These are phyloP conservation scores for Lindgomyces ingoldianus DNA, from an alignment of 495 filamentous ascomycete species.

Conservation along the genomic window DNA sequence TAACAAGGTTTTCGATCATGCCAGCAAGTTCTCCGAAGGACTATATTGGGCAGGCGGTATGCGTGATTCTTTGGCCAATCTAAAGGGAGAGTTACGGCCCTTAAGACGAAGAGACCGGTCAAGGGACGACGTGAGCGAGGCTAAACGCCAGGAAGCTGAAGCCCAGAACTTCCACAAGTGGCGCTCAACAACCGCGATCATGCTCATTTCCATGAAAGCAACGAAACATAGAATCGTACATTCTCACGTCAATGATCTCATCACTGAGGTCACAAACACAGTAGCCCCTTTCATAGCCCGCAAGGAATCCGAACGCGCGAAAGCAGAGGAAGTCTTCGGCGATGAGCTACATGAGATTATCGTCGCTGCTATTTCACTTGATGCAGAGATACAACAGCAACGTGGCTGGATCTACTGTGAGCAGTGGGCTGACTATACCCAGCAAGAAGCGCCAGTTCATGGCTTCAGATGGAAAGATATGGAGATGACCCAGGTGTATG, in stretches of 20 bases:
- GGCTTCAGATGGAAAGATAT: background rate
- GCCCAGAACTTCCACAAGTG: background rate
- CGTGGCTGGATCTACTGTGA: slow-evolving; percentile 4
- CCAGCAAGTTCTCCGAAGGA: background rate
- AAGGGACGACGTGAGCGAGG: background rate
- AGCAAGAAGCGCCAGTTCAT: background rate
- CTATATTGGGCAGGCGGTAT: background rate
- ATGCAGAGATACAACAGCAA: slow-evolving; percentile 8
- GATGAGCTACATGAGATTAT: background rate
- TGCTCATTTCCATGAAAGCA: background rate
- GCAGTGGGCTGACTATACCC: background rate
- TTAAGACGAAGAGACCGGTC: background rate
- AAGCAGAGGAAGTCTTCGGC: background rate
- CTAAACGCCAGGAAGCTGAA: background rate
- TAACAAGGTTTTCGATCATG: slow-evolving; percentile 6
- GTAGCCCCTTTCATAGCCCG: background rate
- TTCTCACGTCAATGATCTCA: background rate
- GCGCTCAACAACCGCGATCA: slow-evolving; percentile 5
- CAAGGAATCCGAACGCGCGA: background rate
- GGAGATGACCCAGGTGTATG: background rate
- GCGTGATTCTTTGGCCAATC: background rate
- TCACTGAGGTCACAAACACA: background rate
- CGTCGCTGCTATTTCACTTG: background rate
- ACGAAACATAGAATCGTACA: background rate
- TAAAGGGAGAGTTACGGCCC: background rate